These are phyloP conservation scores for Pleurozium schreberi DNA, from an alignment of 225 moss, liverwort and hornwort genomes.

Conservation along the genomic window DNA sequence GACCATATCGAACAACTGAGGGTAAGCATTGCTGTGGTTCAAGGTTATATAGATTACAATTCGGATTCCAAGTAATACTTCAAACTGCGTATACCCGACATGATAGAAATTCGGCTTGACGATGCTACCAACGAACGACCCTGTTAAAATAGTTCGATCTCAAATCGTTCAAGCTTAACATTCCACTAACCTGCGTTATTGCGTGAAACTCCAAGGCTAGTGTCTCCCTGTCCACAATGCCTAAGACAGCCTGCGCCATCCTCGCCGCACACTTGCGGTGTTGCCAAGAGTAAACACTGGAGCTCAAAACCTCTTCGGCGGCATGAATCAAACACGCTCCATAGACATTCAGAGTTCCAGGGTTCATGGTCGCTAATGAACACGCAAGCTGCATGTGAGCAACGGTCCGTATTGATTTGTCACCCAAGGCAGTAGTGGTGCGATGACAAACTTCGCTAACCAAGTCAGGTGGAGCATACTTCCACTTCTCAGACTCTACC, in stretches of 20 bases:
- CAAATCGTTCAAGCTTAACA: not conserved
- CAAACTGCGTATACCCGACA: not conserved
- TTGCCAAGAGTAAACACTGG: slow-evolving; percentile 49
- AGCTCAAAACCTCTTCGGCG: slow-evolving; percentile 44
- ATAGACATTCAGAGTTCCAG: slow-evolving; percentile 35
- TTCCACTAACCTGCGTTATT: slow-evolving; percentile 18
- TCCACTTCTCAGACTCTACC: slow-evolving; percentile 82
- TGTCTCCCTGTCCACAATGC: slow-evolving; percentile 51
- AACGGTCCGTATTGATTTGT: slow-evolving; percentile 53
- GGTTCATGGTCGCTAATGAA: slow-evolving; percentile 41
- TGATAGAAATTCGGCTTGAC: not conserved
- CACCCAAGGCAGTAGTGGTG: slow-evolving; percentile 58
- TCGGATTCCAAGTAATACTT: not conserved
- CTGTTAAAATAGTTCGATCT: not conserved
- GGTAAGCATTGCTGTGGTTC: not conserved
- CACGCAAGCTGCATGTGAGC: slow-evolving; percentile 73
- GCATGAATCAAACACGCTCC: slow-evolving; percentile 58
- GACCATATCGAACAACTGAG: not conserved
- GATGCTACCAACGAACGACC: not conserved
- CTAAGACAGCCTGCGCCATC: slow-evolving; percentile 53
- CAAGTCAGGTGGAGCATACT: slow-evolving; percentile 43
- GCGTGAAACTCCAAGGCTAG: slow-evolving; percentile 40
- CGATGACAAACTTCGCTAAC: slow-evolving; percentile 62
- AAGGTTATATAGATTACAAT: not conserved
- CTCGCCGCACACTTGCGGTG: slow-evolving; percentile 56